Evolutionary conservation across 805 yeast species (phyloP), one percentile per base, ranked within the genome.

Genomic region (Hanseniaspora vineae): DNA sequence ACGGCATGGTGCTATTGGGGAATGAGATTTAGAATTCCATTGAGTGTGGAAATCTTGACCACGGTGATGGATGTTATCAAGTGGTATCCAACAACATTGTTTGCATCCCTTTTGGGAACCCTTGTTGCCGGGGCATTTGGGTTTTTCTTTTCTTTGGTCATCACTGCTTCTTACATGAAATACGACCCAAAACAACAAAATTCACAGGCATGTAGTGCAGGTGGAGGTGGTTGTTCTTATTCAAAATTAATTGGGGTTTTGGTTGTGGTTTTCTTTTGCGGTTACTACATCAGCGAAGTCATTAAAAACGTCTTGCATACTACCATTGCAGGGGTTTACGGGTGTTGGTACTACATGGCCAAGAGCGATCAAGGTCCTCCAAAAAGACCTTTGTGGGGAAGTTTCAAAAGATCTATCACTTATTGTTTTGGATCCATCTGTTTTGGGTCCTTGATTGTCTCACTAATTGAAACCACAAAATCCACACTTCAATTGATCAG

Each of bases 361-460:
- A 71, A 71, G 48, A 76, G 87, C 12, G 87, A 81, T 59, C 82
- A 81, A 60, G 88, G 88, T 2, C 81, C 77, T 68, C 95, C 96
- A 32, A 72, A 60, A 55, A 73, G 75, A 69, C 90, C 95, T 2
- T 92, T 94, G 0, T 67, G 80, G 51, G 88, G 92, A 2, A 81
- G 96, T 2, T 77, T 88, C 54, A 77, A 71, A 56, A 73, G 95
- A 54, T 86, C 95, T 1, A 63, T 85, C 64, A 83, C 95, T 3
- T 83, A 80, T 60, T 85, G 95, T 10, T 82, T 88, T 58, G 97
- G 97, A 2, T 84, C 95, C 2, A 81, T 89, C 48, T 83, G 95
- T 60, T 83, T 85, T 58, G 96, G 96, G 0, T 81, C 87, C 2
- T 63, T 83, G 57, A 72, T 83, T 60, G 84, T 84, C 39, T 77